Evolutionary conservation across 371 early-diverging fungal genomes (phyloP).

Genomic region (Fennellomyces sp.): DNA sequence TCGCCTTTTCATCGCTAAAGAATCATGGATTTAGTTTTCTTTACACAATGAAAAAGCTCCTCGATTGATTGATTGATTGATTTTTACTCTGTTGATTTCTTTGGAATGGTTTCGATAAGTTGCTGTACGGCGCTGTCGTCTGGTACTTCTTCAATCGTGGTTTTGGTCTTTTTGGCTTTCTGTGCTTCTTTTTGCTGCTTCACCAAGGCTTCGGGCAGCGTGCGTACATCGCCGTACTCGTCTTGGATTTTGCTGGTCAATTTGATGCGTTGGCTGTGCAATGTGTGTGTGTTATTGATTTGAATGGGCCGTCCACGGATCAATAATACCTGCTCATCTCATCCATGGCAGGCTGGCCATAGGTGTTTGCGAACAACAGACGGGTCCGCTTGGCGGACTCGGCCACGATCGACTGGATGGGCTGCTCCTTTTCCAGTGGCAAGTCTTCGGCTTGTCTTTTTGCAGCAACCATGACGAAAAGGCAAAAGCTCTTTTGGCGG

Average conservation of each 20-base stretch:
- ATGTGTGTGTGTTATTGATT: not conserved
- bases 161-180: slow-evolving; percentile 42
- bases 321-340: slow-evolving; percentile 51
- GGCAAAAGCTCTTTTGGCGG: not conserved
- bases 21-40: slow-evolving; percentile 1
- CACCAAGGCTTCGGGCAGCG: slow-evolving; percentile 64
- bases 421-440: not conserved
- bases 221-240: slow-evolving; percentile 70
- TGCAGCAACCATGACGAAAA: slow-evolving; percentile 9
- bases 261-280: slow-evolving; percentile 68
- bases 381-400: slow-evolving; percentile 61
- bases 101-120: slow-evolving; percentile 46
- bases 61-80: no score
- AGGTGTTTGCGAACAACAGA: slow-evolving; percentile 56
- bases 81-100: no score
- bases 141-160: slow-evolving; percentile 42
- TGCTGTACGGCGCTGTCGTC: slow-evolving; percentile 28
- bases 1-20: slow-evolving; percentile 26
- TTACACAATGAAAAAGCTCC: not conserved
- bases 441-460: slow-evolving; percentile 14
- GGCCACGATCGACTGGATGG: slow-evolving; percentile 36
- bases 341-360: slow-evolving; percentile 59
- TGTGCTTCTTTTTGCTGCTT: slow-evolving; percentile 59
- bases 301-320: not conserved
- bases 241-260: slow-evolving; percentile 76